Conservation (phyloP, 805 yeast genomes). For the Candida morakotiae region DNA sequence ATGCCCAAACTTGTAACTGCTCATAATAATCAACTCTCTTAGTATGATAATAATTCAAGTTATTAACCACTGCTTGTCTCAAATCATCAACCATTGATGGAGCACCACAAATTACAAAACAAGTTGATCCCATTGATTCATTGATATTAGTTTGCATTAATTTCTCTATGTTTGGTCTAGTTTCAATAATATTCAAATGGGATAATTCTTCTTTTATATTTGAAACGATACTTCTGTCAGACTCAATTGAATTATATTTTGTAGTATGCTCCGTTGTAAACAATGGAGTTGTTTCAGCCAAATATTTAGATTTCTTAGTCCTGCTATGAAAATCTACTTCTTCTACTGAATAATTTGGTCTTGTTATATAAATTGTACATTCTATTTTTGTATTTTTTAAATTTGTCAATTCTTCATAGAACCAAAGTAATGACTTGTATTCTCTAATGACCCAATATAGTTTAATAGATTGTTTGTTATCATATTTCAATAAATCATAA, state of each 20-base stretch:
- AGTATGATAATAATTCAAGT: slow-evolving; percentile 30
- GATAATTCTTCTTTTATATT: slow-evolving; percentile 18
- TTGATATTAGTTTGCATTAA: slow-evolving; percentile 35
- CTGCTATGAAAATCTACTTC: slow-evolving; percentile 36
- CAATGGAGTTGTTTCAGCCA: neutral
- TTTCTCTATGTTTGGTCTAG: slow-evolving; percentile 45
- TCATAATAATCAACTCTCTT: slow-evolving; percentile 65
- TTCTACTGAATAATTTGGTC: slow-evolving; percentile 12
- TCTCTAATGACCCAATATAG: slow-evolving; percentile 65
- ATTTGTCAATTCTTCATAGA: slow-evolving; percentile 33
- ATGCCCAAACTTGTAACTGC: slow-evolving; percentile 67
- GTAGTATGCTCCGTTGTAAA: neutral
- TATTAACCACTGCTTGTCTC: slow-evolving; percentile 43
- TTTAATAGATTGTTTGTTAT: slow-evolving; percentile 21
- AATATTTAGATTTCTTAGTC: neutral
- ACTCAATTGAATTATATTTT: neutral
- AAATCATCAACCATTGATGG: slow-evolving; percentile 54
- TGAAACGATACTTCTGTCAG: slow-evolving; percentile 13
- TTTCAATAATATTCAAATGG: slow-evolving; percentile 36
- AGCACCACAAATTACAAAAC: slow-evolving; percentile 63
- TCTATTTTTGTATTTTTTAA: slow-evolving; percentile 22
- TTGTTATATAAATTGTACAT: slow-evolving; percentile 23
- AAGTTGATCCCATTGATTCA: slow-evolving; percentile 41
- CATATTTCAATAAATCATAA: slow-evolving; percentile 11
- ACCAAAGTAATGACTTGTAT: slow-evolving; percentile 45